These are phyloP conservation scores for Plasmopara viticola DNA, from an alignment of 352 stramenopile genomes.

Conservation along the genomic window DNA sequence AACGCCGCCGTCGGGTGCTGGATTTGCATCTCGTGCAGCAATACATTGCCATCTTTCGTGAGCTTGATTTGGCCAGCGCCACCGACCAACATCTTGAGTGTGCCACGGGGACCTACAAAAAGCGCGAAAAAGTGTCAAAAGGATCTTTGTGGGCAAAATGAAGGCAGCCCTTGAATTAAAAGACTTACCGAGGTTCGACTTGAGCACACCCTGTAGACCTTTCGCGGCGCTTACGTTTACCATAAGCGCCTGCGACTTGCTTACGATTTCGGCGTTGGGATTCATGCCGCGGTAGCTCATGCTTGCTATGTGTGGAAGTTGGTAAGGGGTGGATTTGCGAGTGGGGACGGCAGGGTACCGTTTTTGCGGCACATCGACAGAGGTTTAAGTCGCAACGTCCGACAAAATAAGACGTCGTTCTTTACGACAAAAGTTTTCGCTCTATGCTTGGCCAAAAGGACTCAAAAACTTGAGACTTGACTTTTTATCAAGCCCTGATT, in stretches of 20 bases:
- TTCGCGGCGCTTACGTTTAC: constrained; percentile 97
- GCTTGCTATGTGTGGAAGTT: background rate
- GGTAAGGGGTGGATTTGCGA: constrained; percentile 28
- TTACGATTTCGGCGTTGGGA: constrained; percentile 96
- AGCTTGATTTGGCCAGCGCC: constrained; percentile 99
- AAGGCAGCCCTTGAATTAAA: background rate
- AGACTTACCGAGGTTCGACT: constrained; percentile 85
- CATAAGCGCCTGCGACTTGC: constrained; percentile 90
- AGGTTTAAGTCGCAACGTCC: too few relatives aligned
- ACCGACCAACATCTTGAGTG: constrained; percentile 99
- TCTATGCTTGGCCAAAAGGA: too few relatives aligned
- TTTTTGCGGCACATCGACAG: background rate
- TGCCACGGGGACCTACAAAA: constrained; percentile 90
- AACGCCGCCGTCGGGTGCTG: constrained; percentile 97
- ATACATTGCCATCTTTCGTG: constrained; percentile 99
- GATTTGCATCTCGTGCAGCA: constrained; percentile 99
- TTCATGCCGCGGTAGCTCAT: constrained; percentile 87
- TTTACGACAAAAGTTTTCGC: too few relatives aligned
- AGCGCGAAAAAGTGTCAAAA: constrained; percentile 1
- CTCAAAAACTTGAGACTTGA: too few relatives aligned
- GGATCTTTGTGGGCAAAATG: constrained; percentile 1
- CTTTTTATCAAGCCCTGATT: too few relatives aligned
- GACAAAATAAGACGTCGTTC: too few relatives aligned
- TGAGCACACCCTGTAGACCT: constrained; percentile 94
- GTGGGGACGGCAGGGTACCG: constrained; percentile 5